Percentiles rank a stretch among this genome's conserved stretches.
Evolutionary conservation across 495 filamentous ascomycete genomes (phyloP).

Genomic region (Tuber aestivum): DNA sequence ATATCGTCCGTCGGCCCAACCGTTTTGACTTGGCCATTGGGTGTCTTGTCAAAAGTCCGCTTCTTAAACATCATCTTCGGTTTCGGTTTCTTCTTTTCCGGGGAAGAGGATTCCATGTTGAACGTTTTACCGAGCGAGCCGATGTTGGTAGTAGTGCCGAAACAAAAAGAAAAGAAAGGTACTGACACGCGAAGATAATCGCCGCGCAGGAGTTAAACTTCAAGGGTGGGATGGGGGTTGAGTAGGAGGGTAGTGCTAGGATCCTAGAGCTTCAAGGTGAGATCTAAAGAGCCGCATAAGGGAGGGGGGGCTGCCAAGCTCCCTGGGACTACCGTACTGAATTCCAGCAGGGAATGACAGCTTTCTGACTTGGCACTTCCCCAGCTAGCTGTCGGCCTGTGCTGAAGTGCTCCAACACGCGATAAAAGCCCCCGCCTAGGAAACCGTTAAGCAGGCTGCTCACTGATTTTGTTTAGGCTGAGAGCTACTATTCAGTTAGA

Average conservation of each 20-base stretch:
- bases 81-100: conserved; percentile 7
- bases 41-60: conserved; percentile 18
- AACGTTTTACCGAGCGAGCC: conserved; percentile 10
- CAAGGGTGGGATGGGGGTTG: background rate
- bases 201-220: background rate
- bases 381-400: background rate
- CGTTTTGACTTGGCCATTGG: background rate
- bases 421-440: no score
- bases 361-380: background rate
- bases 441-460: no score
- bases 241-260: background rate
- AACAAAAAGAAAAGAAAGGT: conserved; percentile 17
- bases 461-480: no score
- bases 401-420: no score
- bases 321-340: background rate
- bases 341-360: background rate
- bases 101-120: conserved; percentile 19
- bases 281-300: background rate
- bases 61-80: conserved; percentile 29
- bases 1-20: conserved; percentile 11
- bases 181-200: conserved; percentile 26
- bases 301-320: background rate
- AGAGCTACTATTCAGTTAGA: no score
- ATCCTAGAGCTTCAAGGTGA: background rate
- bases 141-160: background rate